Evolutionary conservation across 768 basidiomycete genomes (phyloP).

Genomic region (Leucocoprinus birnbaumii): DNA sequence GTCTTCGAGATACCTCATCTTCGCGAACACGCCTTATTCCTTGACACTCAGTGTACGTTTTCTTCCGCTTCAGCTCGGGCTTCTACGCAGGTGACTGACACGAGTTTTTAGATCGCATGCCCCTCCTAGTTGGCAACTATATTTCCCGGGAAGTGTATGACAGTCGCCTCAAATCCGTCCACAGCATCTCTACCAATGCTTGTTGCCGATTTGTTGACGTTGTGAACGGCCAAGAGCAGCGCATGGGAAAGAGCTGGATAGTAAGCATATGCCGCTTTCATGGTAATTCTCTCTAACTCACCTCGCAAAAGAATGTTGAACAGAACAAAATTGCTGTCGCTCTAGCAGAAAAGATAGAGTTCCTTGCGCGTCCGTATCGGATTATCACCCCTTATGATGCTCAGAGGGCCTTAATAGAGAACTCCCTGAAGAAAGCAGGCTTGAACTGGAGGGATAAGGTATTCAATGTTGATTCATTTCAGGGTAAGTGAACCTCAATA

Average conservation of each 20-base stretch:
- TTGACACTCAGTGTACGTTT: conserved; percentile 13
- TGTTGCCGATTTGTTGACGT: background rate
- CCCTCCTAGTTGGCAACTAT: background rate
- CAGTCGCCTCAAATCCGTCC: background rate
- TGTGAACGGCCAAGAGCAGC: background rate
- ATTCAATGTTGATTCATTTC: background rate
- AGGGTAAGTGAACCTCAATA: background rate
- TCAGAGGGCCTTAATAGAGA: background rate
- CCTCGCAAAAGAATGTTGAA: background rate
- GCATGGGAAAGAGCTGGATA: background rate
- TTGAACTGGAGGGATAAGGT: background rate
- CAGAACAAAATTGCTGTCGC: background rate
- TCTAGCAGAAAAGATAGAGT: background rate
- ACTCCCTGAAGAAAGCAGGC: background rate
- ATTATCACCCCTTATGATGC: background rate
- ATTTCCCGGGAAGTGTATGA: background rate
- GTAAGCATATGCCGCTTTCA: background rate
- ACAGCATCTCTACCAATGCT: background rate
- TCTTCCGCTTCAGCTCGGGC: too few relatives aligned
- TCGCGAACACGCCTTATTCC: conserved; percentile 11
- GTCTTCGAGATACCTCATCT: conserved; percentile 11
- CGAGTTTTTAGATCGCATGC: background rate
- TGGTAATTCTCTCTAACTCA: background rate
- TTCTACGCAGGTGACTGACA: background rate
- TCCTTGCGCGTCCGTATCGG: background rate